These are phyloP conservation scores for Anisogramma anomala DNA, from an alignment of 2,329 filamentous ascomycete species.

Conservation along the genomic window DNA sequence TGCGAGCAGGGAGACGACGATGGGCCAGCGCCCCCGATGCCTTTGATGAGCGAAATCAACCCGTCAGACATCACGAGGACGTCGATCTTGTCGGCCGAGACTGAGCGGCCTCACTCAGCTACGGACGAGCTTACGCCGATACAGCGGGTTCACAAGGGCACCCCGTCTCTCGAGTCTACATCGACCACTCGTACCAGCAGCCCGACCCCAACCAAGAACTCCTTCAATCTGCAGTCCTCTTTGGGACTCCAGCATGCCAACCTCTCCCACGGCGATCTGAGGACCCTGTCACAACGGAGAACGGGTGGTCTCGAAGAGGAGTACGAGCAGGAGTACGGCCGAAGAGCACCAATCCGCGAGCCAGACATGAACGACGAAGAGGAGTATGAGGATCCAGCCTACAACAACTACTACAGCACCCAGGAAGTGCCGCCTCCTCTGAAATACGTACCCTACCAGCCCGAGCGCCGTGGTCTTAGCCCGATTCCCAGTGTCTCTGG, in stretches of 20 bases:
- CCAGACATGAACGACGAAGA: slow-evolving; percentile 29
- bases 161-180: slow-evolving; percentile 44
- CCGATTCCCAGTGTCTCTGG: slow-evolving; percentile 90
- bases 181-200: slow-evolving; percentile 27
- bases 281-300: slow-evolving; percentile 39
- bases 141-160: slow-evolving; percentile 50
- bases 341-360: slow-evolving; percentile 27
- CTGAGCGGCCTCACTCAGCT: slow-evolving; percentile 59
- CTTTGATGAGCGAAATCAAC: slow-evolving; percentile 74
- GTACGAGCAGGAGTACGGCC: slow-evolving; percentile 36
- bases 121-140: slow-evolving; percentile 51
- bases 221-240: slow-evolving; percentile 38
- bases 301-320: slow-evolving; percentile 31
- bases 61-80: slow-evolving; percentile 79
- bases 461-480: slow-evolving; percentile 62
- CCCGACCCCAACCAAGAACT: slow-evolving; percentile 48
- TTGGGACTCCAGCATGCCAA: slow-evolving; percentile 59
- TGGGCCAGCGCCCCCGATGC: slow-evolving; percentile 63
- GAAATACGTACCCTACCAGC: slow-evolving; percentile 57
- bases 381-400: slow-evolving; percentile 32
- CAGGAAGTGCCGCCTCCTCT: slow-evolving; percentile 54
- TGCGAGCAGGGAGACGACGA: slow-evolving; percentile 41
- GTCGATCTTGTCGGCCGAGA: slow-evolving; percentile 74
- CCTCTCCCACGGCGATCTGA: slow-evolving; percentile 47
- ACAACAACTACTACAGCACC: slow-evolving; percentile 40